Evolutionary conservation across 176 grass and related monocot species (phyloP), one percentile per base, ranked within the genome.

Genomic region (maize (Zea mays)): DNA sequence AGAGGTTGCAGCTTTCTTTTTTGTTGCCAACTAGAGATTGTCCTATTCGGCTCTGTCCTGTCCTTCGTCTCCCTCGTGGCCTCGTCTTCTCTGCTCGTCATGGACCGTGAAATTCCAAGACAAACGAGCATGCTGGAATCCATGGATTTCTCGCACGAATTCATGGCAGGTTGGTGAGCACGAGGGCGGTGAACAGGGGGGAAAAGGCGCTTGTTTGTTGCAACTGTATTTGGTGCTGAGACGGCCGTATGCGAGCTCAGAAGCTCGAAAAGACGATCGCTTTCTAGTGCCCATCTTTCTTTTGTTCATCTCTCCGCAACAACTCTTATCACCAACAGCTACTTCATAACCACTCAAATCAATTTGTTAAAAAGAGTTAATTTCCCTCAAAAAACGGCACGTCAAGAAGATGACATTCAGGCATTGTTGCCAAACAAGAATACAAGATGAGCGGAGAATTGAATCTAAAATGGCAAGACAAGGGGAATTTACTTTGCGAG

Each of bases 61-160:
- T 46, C 27, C 27, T 27, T 70, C 54, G 41, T 37, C 63, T 68
- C 35, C 16, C 45, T 17, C n/a, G n/a, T n/a, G n/a, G n/a, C n/a
- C n/a, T n/a, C 37, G 63, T 56, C 47, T 56, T 50, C 66, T 79
- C 64, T 66, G 33, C 34, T 38, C 27, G 11, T 47, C 8, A 19
- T 65, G 39, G 50, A 67, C 48, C 50, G 69, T 14, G 65, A 86
- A 58, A 87, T 39, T 73, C 59, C 85, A 82, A 50, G 49, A 79
- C 50, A 78, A 65, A 79, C 40, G 27, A 27, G 62, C 37, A 78
- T 0, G 10, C 51, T 17, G 49, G 19, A 78, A 71, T 37, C 37
- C 59, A 74, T 11, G 38, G 70, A 42, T 75, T 60, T 36, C 62
- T 54, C 19, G 27, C 76, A 67, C 10, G 77, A 41, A 78, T 69